These are phyloP conservation scores for Saccharomycopsis crataegensis DNA, from an alignment of 1,139 yeast genomes.

Conservation along the genomic window DNA sequence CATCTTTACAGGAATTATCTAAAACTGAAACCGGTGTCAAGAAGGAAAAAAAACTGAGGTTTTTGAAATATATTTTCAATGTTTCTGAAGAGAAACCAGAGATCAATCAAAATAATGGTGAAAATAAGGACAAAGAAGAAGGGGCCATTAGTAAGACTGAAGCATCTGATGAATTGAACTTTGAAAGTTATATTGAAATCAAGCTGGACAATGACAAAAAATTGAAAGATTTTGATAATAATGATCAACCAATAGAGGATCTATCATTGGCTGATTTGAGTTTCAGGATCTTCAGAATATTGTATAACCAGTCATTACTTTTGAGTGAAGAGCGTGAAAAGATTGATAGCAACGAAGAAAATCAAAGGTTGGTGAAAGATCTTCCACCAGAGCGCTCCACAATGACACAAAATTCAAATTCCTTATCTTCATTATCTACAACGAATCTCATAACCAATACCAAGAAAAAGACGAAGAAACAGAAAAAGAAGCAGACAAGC, in stretches of 20 bases:
- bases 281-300: slow-evolving; percentile 11
- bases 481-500: no score
- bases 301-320: slow-evolving; percentile 5
- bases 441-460: neutral
- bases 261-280: slow-evolving; percentile 11
- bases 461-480: no score
- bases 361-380: neutral
- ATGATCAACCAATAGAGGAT: slow-evolving; percentile 1
- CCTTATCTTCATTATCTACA: neutral
- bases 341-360: neutral
- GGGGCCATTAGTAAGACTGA: neutral
- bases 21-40: neutral
- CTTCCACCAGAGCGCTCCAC: neutral
- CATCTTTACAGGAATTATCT: neutral
- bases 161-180: neutral
- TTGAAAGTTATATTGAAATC: slow-evolving; percentile 12
- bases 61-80: neutral
- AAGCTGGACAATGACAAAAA: slow-evolving; percentile 1
- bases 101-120: neutral
- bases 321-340: neutral
- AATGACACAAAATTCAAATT: neutral
- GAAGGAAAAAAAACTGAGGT: neutral
- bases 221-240: slow-evolving; percentile 5
- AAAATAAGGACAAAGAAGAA: neutral
- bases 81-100: neutral